Evolutionary conservation across 192 early-diverging fungal species (phyloP), one percentile per base, ranked within the genome.

Genomic region (Coemansia sp.): DNA sequence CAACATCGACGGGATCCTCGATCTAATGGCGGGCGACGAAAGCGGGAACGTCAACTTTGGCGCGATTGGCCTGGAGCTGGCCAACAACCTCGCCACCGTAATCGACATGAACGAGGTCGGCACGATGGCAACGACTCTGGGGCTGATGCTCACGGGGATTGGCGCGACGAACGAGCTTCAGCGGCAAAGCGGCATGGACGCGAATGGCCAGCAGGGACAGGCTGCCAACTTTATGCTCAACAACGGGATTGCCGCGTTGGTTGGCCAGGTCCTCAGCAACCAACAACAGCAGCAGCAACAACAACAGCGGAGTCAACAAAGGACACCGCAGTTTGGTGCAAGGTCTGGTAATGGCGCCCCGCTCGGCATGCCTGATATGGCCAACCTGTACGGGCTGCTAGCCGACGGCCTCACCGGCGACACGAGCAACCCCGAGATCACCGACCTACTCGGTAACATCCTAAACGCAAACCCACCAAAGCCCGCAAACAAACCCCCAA

Each of bases 61-160:
- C 3, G 74, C 74, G 5, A 77, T 77, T 45, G 74, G 68, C 1
- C 18, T 67, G 3, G 74, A 77, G 46, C 10, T 77, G n/a, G 64
- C 74, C 1, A 70, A 56, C 31, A 77, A 77, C 32, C 28, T 77
- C 4, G 74, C 64, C 12, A 77, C 66, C 14, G 74, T 77, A 6
- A 66, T 77, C 23, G 74, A 77, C 47, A 71, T 77, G 62, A 71
- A 71, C 19, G 74, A 77, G 31, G 60, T 77, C 14, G 74, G 74
- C 18, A 71, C 38, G 40, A 60, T 77, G 57, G 74, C 74, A 0
- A 64, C 64, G 0, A 67, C 74, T 0, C 25, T 77, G 0, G 74
- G 74, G 0, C 35, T 77, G 9, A 71, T 77, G 74, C 62, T 77
- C 48, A 67, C 74, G 10, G 74, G 74, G 0, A 60, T 77, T 16